Evolutionary conservation across 768 basidiomycete species (phyloP), one percentile per base, ranked within the genome.

Genomic region (Lepiota brunneoincarnata): DNA sequence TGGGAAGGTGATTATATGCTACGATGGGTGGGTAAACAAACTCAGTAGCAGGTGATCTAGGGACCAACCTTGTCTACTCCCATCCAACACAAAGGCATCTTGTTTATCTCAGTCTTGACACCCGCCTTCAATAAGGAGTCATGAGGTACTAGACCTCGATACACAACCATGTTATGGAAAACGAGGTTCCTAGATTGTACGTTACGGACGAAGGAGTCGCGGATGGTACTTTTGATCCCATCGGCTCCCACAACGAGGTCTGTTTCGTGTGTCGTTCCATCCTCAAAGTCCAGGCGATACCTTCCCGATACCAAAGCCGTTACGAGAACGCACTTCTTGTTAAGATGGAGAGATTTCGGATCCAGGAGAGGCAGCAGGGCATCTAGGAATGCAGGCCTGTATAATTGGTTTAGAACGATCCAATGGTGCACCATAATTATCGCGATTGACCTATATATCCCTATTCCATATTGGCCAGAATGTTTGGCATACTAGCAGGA

Each of bases 1-100:
- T 0, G 81, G 76, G 59, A 77, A 81, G 0, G 74, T 71, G 35
- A 84, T 76, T 26, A 83, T 65, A 59, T 84, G 81, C 82, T 83
- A 55, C 4, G 23, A 51, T n/a, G 31, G 11, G 12, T 35, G 18
- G 3, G 17, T 20, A 11, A 18, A 21, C 2, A 4, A 34, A 18
- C 11, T 43, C n/a, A 36, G 34, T 34, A 6, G 47, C 12, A 14
- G 42, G 15, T 5, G 17, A 51, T n/a, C 12, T n/a, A 21, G 40
- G n/a, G 15, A 57, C 66, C 45, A 43, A 80, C 82, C 68, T 77
- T 78, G 49, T 74, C 68, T 17, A 68, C 60, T 0, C 79, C 81
- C 35, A 76, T 58, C 63, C 77, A 80, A 57, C 70, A 72, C 12
- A 72, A 50, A 2, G 79, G 73, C 17, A 70, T 68, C 4, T 49